phyloP scores from a whole-genome alignment of 2,329 filamentous ascomycete species.

The Trichoderma polysporum region DNA sequence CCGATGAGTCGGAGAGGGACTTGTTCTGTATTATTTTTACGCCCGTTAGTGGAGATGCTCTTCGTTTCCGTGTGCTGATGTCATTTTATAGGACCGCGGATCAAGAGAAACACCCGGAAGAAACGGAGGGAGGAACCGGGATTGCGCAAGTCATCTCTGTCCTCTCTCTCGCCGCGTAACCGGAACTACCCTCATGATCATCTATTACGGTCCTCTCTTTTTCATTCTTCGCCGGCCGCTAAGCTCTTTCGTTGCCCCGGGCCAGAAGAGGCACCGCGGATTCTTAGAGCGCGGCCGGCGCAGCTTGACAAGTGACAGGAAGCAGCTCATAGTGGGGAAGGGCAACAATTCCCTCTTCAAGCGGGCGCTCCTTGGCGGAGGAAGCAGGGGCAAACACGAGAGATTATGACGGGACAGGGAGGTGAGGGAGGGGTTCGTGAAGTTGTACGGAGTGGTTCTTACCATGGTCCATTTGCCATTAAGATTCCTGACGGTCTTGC shows the following conservation, averaged over 20 bases:
- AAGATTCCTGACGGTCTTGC: slow-evolving; percentile 66
- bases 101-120: neutral
- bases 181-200: neutral
- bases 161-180: neutral
- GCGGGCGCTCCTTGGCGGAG: neutral
- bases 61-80: neutral
- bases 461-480: slow-evolving; percentile 71
- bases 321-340: slow-evolving; percentile 5
- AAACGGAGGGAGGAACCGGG: neutral
- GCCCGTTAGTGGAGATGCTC: neutral
- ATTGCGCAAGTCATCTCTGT: neutral
- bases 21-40: slow-evolving; percentile 62
- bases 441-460: slow-evolving; percentile 31
- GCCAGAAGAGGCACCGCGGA: neutral
- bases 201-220: neutral
- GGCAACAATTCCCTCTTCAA: neutral
- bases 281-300: slow-evolving; percentile 15
- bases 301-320: neutral
- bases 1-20: slow-evolving; percentile 65
- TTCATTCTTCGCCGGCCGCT: neutral
- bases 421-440: neutral
- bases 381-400: neutral
- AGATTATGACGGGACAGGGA: neutral
- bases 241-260: neutral
- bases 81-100: neutral